Conservation (phyloP, 2,329 filamentous ascomycete species). For the Fusarium secorum region DNA sequence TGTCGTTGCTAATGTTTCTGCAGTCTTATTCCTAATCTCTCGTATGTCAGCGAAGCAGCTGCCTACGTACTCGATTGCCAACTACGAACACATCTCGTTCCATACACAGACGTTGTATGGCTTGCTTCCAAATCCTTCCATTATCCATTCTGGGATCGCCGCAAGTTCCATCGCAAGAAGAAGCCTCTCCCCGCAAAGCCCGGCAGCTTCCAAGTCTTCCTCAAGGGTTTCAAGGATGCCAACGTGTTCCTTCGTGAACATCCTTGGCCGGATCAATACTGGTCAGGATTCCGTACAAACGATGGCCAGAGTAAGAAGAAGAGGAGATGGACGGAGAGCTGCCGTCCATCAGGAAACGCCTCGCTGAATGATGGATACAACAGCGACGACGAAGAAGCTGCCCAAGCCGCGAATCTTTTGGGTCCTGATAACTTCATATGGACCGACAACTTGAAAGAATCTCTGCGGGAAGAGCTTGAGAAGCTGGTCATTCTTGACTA, state of each 20-base stretch:
- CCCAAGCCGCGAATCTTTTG: conserved; percentile 60
- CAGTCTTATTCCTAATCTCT: conserved; percentile 92
- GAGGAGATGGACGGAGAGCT: conserved; percentile 77
- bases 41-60: conserved; percentile 96
- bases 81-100: conserved; percentile 88
- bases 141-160: conserved; percentile 96
- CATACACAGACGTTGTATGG: conserved; percentile 94
- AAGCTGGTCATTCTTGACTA: conserved; percentile 98
- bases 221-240: conserved; percentile 96
- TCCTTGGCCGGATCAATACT: conserved; percentile 93
- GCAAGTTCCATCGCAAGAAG: conserved; percentile 86
- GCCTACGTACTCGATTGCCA: conserved; percentile 94
- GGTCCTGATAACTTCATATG: conserved; percentile 73
- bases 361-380: conserved; percentile 70
- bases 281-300: conserved; percentile 72
- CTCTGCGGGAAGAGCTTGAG: conserved; percentile 93
- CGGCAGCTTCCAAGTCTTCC: conserved; percentile 96
- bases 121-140: conserved; percentile 97
- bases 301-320: conserved; percentile 71
- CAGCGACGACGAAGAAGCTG: conserved; percentile 63
- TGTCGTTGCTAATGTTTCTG: conserved; percentile 20
- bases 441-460: conserved; percentile 88
- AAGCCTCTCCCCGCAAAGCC: conserved; percentile 88
- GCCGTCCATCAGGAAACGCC: conserved; percentile 66
- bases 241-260: conserved; percentile 94